Evolutionary conservation across 768 basidiomycete genomes (phyloP).

Genomic region (Cystoderma amianthinum): DNA sequence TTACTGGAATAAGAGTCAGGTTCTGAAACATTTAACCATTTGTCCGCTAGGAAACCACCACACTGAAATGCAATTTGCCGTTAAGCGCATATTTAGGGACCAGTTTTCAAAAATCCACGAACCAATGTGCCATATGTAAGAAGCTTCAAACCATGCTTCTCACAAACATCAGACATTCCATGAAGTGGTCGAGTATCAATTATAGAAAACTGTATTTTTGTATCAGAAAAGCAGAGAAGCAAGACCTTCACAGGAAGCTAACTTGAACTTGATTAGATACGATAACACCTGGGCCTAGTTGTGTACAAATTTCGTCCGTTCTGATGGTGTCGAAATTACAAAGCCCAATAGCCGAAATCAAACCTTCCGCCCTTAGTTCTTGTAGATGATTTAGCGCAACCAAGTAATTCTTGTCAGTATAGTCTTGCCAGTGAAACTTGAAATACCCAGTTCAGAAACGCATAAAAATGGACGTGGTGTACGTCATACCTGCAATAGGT

Average conservation of each 20-base stretch:
- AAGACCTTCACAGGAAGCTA: no score
- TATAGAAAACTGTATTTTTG: slow-evolving; percentile 59
- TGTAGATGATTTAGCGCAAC: slow-evolving; percentile 41
- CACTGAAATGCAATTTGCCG: no score
- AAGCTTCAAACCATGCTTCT: slow-evolving; percentile 64
- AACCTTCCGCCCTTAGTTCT: slow-evolving; percentile 51
- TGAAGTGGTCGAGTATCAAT: slow-evolving; percentile 75
- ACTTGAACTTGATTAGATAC: slow-evolving; percentile 86
- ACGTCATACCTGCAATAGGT: slow-evolving; percentile 61
- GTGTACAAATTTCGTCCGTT: slow-evolving; percentile 76
- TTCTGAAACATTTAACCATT: slow-evolving; percentile 61
- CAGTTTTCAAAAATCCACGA: slow-evolving; percentile 12
- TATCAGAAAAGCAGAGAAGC: neutral
- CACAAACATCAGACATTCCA: slow-evolving; percentile 72
- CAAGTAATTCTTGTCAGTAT: slow-evolving; percentile 36
- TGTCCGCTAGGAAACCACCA: slow-evolving; percentile 76
- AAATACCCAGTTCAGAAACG: no score
- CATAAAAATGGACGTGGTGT: no score
- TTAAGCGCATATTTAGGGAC: slow-evolving; percentile 9
- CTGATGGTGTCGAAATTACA: slow-evolving; percentile 76
- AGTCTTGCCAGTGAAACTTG: slow-evolving; percentile 85
- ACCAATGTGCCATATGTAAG: slow-evolving; percentile 82
- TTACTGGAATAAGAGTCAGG: slow-evolving; percentile 64
- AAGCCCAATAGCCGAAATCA: slow-evolving; percentile 63
- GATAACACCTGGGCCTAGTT: slow-evolving; percentile 61